Percentiles rank a stretch among this genome's conserved stretches.
These are phyloP conservation scores for Talaromyces adpressus DNA, from an alignment of 495 filamentous ascomycete genomes.

Conservation along the genomic window DNA sequence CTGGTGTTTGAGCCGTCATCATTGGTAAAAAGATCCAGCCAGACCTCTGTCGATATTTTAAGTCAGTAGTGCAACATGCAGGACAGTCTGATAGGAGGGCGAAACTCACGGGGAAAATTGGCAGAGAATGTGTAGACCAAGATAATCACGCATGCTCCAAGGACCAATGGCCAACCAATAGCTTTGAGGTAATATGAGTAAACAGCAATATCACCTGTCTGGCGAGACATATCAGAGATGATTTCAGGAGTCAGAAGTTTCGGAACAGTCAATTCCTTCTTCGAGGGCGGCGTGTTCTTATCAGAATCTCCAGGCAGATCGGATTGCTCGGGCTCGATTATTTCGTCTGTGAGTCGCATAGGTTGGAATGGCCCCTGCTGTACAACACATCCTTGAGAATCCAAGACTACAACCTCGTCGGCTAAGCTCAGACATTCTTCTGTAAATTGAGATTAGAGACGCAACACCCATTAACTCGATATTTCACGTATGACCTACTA, in stretches of 20 bases:
- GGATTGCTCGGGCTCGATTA: neutral
- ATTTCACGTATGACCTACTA: neutral
- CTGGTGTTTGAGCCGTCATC: neutral
- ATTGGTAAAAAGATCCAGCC: constrained; percentile 2
- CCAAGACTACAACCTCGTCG: neutral
- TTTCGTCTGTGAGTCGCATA: neutral
- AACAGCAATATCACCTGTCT: constrained; percentile 28
- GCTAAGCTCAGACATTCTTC: neutral
- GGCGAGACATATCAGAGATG: constrained; percentile 18
- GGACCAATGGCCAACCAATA: constrained; percentile 4
- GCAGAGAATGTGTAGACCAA: neutral
- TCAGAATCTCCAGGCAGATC: neutral
- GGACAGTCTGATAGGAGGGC: neutral
- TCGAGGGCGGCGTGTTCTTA: neutral
- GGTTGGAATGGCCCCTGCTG: neutral
- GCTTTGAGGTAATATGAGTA: constrained; percentile 21
- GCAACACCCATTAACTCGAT: no score
- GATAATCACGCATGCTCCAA: neutral
- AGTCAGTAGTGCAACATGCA: neutral
- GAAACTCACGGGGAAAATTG: constrained; percentile 2
- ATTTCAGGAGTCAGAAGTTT: constrained; percentile 4
- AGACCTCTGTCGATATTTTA: neutral
- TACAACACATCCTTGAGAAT: neutral
- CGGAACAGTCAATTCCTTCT: neutral
- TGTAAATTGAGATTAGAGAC: neutral